Conservation (phyloP, 192 early-diverging fungal genomes). For the Diversispora eburnea region DNA sequence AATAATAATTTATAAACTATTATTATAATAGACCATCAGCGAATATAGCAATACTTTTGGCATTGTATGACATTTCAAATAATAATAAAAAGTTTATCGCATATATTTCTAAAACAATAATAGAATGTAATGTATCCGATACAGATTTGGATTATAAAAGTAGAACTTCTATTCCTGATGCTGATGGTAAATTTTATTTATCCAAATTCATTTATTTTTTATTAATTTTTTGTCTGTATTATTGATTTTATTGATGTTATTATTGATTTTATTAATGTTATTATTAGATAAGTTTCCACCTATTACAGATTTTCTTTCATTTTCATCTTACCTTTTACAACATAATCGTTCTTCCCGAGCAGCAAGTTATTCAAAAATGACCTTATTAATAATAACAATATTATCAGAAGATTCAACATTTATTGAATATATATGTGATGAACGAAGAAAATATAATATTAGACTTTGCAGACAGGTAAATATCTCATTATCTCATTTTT, state of each 20-base stretch:
- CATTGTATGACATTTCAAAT: constrained; percentile 49
- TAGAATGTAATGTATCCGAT: not conserved
- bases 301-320: constrained; percentile 43
- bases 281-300: not conserved
- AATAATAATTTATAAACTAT: not conserved
- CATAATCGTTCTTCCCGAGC: constrained; percentile 44
- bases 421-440: constrained; percentile 37
- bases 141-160: not conserved
- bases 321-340: constrained; percentile 50
- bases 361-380: constrained; percentile 44
- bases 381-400: constrained; percentile 41
- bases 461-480: constrained; percentile 42
- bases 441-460: constrained; percentile 10
- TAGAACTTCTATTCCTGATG: not conserved
- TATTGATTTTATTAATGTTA: not conserved
- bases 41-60: constrained; percentile 40
- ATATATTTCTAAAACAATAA: constrained; percentile 31
- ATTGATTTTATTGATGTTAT: not conserved
- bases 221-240: not conserved
- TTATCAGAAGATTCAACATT: constrained; percentile 42
- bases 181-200: not conserved
- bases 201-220: not conserved
- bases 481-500: constrained; percentile 13
- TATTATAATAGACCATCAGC: constrained; percentile 39
- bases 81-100: constrained; percentile 40